Base-by-base conservation (phyloP, 176 grass and related monocot genomes). In the Elymus sibiricus region DNA sequence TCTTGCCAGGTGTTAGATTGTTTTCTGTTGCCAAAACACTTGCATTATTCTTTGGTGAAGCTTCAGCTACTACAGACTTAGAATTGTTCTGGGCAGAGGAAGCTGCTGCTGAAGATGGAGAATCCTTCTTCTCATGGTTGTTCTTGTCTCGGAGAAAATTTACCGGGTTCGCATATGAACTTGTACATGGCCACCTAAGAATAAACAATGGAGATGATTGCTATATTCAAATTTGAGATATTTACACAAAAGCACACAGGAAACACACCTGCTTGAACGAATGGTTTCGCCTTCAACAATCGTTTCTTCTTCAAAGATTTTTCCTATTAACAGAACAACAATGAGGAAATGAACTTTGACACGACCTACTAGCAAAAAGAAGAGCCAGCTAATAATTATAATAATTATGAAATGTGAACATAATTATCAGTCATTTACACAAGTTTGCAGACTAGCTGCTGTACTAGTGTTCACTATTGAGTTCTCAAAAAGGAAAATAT, bases 141-240 rank as follows among this genome's bases (percentile, higher is more conserved):
- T 88, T 80, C 61, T 92, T 88, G 17, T 90, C 82, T 68, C 11
- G 66, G 5, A 82, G 77, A 88, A 80, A 21, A 55, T 77, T 42
- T 42, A 60, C 82, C 70, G 90, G 82, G 61, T 95, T 80, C 21
- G 74, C 82, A 83, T 92, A 95, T 58, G 90, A 86, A 88, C 90
- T 92, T 70, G 85, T 92, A 79, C 90, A 92, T 46, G 93, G 90
- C 90, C 90, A 92, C 78, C 93, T 95, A 92, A 29, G 13, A 64
- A 56, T 5, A 37, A 80, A 37, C 67, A n/a, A 84, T 83, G 27
- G 7, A 40, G 35, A 87, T 46, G 80, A 26, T 62, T 75, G 27
- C 26, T 61, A 80, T 49, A 76, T 28, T 86, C 32, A 80, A 79
- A 84, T 29, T 55, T 69, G 69, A 76, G n/a, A 53, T 75, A 43